Conservation (phyloP, 1,284 basidiomycete genomes). For the Blastosporella zonata region DNA sequence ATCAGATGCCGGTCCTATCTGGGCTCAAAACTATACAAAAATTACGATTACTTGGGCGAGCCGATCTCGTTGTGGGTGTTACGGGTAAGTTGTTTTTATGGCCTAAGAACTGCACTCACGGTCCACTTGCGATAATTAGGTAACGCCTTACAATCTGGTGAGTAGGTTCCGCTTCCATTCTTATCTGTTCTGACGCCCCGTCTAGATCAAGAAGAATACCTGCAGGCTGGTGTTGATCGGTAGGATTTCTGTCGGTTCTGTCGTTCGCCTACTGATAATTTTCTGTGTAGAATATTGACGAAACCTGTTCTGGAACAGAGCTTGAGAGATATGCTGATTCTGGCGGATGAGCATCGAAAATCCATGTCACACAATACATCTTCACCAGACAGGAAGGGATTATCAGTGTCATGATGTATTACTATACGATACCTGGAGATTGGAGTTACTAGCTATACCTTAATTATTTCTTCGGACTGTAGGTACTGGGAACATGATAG, state of each 20-base stretch:
- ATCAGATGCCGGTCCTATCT: conserved; percentile 84
- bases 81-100: conserved; percentile 44
- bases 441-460: no score
- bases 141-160: conserved; percentile 44
- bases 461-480: not conserved
- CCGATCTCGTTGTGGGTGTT: conserved; percentile 77
- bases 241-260: conserved; percentile 33
- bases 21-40: conserved; percentile 71
- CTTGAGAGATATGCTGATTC: conserved; percentile 48
- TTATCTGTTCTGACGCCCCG: conserved; percentile 23
- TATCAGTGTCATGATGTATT: not conserved
- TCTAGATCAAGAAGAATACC: conserved; percentile 61
- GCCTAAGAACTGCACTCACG: conserved; percentile 18
- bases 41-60: conserved; percentile 63
- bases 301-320: conserved; percentile 67
- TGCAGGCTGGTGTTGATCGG: conserved; percentile 76
- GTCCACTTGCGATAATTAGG: conserved; percentile 28
- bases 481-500: not conserved
- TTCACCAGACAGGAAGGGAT: conserved; percentile 6
- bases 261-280: conserved; percentile 13
- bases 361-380: conserved; percentile 10
- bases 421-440: no score
- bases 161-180: conserved; percentile 15
- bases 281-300: conserved; percentile 51
- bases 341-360: conserved; percentile 52